A percentile compares a stretch with the other conserved stretches of the same genome.
Conservation (phyloP, 2,329 filamentous ascomycete genomes). For the Lachnellula suecica region DNA sequence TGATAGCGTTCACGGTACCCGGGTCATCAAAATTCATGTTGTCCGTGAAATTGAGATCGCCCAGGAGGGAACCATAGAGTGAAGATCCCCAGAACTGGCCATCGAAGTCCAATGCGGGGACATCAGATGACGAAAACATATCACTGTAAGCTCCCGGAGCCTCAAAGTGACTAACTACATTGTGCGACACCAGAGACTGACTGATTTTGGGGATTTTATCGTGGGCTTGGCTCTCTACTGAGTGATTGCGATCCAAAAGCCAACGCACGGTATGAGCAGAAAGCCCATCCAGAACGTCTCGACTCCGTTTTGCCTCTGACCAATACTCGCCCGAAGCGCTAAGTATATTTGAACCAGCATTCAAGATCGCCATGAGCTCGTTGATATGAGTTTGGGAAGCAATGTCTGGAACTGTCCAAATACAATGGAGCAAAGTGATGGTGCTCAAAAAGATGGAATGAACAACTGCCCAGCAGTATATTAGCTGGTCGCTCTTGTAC, state of each 20-base stretch:
- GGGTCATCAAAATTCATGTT: constrained; percentile 6
- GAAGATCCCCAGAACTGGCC: neutral
- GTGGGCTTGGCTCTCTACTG: neutral
- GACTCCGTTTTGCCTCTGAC: constrained; percentile 46
- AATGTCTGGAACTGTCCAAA: constrained; percentile 44
- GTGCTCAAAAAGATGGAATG: constrained; percentile 48
- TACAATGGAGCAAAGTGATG: constrained; percentile 50
- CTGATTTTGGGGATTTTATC: neutral
- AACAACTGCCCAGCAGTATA: constrained; percentile 48
- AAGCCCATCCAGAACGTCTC: constrained; percentile 44
- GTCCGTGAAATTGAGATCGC: neutral
- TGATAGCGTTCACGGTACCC: constrained; percentile 7
- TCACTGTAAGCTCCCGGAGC: neutral
- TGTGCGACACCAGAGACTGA: neutral
- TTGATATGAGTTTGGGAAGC: constrained; percentile 38
- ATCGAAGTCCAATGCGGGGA: neutral
- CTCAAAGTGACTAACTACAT: neutral
- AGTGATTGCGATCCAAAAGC: constrained; percentile 19
- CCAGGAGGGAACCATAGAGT: neutral
- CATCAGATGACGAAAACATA: neutral
- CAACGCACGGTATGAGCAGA: constrained; percentile 33
- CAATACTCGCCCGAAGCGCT: constrained; percentile 53
- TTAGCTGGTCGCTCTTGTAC: constrained; percentile 43
- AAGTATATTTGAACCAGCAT: constrained; percentile 44
- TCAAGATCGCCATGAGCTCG: constrained; percentile 41